Conservation (phyloP, 2,329 filamentous ascomycete species). For the Fragosphaeria purpurea region DNA sequence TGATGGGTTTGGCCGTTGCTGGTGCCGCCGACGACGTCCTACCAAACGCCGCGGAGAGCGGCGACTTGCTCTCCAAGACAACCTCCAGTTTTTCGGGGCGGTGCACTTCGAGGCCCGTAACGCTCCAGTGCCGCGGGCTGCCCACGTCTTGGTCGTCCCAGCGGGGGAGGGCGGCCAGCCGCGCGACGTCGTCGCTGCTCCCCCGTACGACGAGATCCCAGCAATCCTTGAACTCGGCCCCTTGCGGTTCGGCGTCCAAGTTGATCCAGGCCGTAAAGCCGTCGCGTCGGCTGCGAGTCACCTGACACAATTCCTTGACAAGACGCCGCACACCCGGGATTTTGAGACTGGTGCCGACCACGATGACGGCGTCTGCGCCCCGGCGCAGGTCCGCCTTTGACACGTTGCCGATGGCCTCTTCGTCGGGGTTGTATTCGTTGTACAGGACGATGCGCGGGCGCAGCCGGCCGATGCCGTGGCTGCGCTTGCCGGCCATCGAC, state of each 20-base stretch:
- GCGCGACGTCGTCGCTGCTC: constrained; percentile 79
- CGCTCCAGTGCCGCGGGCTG: constrained; percentile 26
- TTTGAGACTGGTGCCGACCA: constrained; percentile 91
- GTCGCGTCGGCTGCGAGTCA: constrained; percentile 71
- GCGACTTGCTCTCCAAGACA: constrained; percentile 25
- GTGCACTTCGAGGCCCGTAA: constrained; percentile 32
- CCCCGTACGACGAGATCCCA: constrained; percentile 88
- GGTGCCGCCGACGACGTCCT: not conserved
- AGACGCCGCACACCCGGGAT: constrained; percentile 86
- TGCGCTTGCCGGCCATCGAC: constrained; percentile 69
- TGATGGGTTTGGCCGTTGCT: not conserved
- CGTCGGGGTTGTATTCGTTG: constrained; percentile 94
- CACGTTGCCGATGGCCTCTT: constrained; percentile 89
- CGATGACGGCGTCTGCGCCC: constrained; percentile 82
- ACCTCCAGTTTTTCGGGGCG: constrained; percentile 30
- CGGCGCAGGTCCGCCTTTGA: constrained; percentile 76
- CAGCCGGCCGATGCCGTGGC: constrained; percentile 83
- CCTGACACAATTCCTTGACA: constrained; percentile 80
- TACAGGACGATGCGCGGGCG: constrained; percentile 93
- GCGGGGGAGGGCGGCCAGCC: constrained; percentile 52
- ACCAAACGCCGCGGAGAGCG: no score
- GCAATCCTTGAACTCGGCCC: constrained; percentile 78
- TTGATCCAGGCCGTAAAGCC: constrained; percentile 94
- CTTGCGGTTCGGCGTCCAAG: constrained; percentile 70
- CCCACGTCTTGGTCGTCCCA: constrained; percentile 49